Percentiles rank a stretch among this genome's conserved stretches.
Evolutionary conservation across 192 early-diverging fungal species (phyloP).

Genomic region (Coemansia sp.): DNA sequence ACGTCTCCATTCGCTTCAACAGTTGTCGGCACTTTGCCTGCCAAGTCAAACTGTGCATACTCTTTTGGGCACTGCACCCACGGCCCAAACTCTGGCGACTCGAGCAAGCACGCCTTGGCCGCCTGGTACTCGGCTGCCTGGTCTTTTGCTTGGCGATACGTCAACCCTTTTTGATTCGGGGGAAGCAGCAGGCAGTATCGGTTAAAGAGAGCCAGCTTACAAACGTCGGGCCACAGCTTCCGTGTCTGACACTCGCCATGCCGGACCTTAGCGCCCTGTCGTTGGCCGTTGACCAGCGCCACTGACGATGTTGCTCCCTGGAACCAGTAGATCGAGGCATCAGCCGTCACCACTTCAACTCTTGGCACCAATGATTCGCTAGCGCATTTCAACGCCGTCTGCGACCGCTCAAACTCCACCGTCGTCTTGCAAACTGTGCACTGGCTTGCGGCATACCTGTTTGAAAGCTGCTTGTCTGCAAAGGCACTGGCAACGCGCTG

Average conservation of each 20-base stretch:
- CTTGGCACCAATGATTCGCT: not conserved
- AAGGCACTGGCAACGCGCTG: constrained; percentile 31
- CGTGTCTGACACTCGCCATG: constrained; percentile 21
- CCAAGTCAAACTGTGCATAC: constrained; percentile 29
- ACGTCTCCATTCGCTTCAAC: too few species aligned
- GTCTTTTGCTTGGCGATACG: constrained; percentile 37
- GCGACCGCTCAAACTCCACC: constrained; percentile 35
- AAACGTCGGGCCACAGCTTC: constrained; percentile 33
- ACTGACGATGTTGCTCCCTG: constrained; percentile 26
- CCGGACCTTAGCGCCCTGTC: constrained; percentile 54
- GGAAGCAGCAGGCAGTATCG: not conserved
- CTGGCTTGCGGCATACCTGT: constrained; percentile 15
- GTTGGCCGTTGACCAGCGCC: constrained; percentile 58
- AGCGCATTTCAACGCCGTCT: constrained; percentile 5
- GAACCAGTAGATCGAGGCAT: constrained; percentile 50
- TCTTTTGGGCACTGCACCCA: constrained; percentile 31
- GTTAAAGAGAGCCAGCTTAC: constrained; percentile 37
- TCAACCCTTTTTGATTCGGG: not conserved
- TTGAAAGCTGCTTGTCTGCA: not conserved
- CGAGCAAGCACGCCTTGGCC: constrained; percentile 18
- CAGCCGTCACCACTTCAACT: constrained; percentile 28
- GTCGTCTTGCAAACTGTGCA: constrained; percentile 17
- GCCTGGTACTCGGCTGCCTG: constrained; percentile 27
- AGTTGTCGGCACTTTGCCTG: not conserved
- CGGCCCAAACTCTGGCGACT: constrained; percentile 11